Evolutionary conservation across 2,329 filamentous ascomycete species (phyloP).

Genomic region (Trichothecium roseum): DNA sequence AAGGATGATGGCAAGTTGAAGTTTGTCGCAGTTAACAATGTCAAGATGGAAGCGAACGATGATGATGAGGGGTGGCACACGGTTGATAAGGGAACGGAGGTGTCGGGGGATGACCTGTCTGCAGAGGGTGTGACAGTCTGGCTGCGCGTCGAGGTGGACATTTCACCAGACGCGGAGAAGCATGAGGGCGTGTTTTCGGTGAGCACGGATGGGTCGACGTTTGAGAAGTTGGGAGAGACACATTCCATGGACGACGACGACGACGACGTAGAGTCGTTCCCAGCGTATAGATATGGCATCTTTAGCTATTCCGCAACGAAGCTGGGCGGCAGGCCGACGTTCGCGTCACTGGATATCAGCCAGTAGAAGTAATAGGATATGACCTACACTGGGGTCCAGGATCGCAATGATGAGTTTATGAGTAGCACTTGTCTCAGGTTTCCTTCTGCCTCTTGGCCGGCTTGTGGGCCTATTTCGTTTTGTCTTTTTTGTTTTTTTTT

Average conservation of each 20-base stretch:
- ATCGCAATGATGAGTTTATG: too few species aligned
- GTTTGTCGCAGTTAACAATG: constrained; percentile 21
- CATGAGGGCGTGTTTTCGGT: constrained; percentile 9
- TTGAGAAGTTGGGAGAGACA: constrained; percentile 16
- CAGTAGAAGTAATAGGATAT: too few species aligned
- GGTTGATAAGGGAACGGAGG: constrained; percentile 8
- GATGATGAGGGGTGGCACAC: constrained; percentile 4
- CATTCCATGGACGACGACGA: constrained; percentile 30
- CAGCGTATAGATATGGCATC: constrained; percentile 35
- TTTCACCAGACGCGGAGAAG: constrained; percentile 10
- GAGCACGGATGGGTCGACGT: constrained; percentile 4
- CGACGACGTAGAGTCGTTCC: constrained; percentile 30
- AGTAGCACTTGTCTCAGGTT: too few species aligned
- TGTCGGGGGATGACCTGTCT: constrained; percentile 11
- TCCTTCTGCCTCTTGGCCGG: too few species aligned
- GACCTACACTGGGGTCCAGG: too few species aligned
- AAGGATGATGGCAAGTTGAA: constrained; percentile 21
- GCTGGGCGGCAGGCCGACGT: constrained; percentile 7
- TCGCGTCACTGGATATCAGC: too few species aligned
- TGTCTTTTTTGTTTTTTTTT: too few species aligned
- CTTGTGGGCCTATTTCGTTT: too few species aligned
- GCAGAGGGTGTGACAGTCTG: constrained; percentile 9
- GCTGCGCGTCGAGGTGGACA: constrained; percentile 13
- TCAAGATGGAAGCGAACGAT: constrained; percentile 23
- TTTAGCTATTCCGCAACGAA: constrained; percentile 35